Evolutionary conservation across 768 basidiomycete species (phyloP), one percentile per base, ranked within the genome.

Genomic region (Dentipellis sp.): DNA sequence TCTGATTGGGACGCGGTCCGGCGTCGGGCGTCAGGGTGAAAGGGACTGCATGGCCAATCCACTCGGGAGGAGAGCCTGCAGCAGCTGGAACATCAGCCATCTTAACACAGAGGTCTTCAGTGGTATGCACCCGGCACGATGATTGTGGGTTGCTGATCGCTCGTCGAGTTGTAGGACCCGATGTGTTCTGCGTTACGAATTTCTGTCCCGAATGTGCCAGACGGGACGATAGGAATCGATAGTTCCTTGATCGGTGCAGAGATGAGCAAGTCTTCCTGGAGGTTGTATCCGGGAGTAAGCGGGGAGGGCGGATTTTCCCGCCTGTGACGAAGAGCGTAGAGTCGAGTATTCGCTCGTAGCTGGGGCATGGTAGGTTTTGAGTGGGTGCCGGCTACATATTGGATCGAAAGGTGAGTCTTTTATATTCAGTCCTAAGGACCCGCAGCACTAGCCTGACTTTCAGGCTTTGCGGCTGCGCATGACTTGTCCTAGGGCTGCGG

Each of bases 61-160:
- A 87, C 53, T 76, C 67, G 19, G 78, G 75, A 0, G 86, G 84
- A 0, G 79, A 81, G 0, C 84, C 84, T 87, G 58, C 19, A 35
- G 0, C n/a, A 5, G 36, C 19, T 54, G 56, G n/a, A 84, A 86
- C 4, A 77, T 73, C 0, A 55, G 51, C 66, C 61, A 68, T 72
- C n/a, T n/a, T n/a, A n/a, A n/a, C 74, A 52, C 83, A 79, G 29
- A 83, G 78, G 7, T 85, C 80, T 21, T 72, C 75, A 53, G 70
- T 16, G 86, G 51, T n/a, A 53, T 56, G 39, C 46, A 67, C 67
- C 66, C 10, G 67, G 67, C 5, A 69, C 67, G 12, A 68, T 39
- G 17, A 69, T 67, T 0, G 62, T 64, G 0, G 67, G 65, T 17
- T 52, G n/a, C 34, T 38, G n/a, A n/a, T 9, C 14, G 10, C 63